Conservation (phyloP, 2,329 filamentous ascomycete species). For the Verticillium nonalfalfae region DNA sequence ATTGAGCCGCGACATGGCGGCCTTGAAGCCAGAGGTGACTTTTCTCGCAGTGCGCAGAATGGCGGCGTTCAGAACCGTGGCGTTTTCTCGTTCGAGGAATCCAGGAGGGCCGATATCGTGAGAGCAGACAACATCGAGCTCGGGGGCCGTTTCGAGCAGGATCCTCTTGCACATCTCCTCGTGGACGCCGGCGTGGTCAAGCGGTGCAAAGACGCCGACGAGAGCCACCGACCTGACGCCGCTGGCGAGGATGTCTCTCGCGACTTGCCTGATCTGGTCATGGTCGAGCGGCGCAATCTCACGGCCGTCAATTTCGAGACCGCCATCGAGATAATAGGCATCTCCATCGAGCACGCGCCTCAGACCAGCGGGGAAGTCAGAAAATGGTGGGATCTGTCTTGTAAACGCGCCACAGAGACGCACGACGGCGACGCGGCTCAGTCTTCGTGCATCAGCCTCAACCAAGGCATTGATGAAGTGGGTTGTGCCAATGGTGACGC, state of each 20-base stretch:
- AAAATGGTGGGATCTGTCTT: constrained; percentile 35
- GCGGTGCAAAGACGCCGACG: constrained; percentile 38
- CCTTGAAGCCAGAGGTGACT: too few relatives aligned
- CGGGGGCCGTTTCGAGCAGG: constrained; percentile 26
- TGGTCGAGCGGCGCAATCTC: constrained; percentile 30
- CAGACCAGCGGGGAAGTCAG: constrained; percentile 35
- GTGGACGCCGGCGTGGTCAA: constrained; percentile 32
- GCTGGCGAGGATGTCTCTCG: constrained; percentile 23
- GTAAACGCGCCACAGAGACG: constrained; percentile 39
- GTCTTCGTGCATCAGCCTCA: constrained; percentile 33
- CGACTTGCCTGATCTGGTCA: constrained; percentile 26
- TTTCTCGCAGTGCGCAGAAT: too few relatives aligned
- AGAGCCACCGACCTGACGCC: constrained; percentile 32
- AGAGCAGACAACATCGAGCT: constrained; percentile 12
- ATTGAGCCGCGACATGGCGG: too few relatives aligned
- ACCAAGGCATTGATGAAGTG: constrained; percentile 45
- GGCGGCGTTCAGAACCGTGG: too few relatives aligned
- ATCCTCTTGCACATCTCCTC: constrained; percentile 31
- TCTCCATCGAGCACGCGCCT: constrained; percentile 33
- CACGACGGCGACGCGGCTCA: constrained; percentile 38
- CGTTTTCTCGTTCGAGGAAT: too few relatives aligned
- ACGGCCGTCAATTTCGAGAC: constrained; percentile 41
- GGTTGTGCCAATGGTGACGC: constrained; percentile 43
- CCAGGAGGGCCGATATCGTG: too few relatives aligned
- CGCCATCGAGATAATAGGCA: constrained; percentile 34